phyloP scores from a whole-genome alignment of 495 filamentous ascomycete species.

The Chaetomium cochliodes region DNA sequence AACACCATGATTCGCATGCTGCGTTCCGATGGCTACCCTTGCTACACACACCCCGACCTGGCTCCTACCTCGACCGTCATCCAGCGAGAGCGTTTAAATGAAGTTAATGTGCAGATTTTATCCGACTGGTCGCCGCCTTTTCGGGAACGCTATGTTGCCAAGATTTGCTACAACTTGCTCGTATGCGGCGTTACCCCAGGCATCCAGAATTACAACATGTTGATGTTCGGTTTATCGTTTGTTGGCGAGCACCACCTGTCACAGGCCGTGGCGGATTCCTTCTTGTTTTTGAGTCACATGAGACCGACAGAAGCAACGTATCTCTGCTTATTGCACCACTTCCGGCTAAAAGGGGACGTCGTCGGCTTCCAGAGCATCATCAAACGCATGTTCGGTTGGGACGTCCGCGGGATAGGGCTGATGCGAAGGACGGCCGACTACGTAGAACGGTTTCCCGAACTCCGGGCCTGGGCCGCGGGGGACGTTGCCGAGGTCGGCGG shows the following conservation, averaged over 20 bases:
- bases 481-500: conserved; percentile 19
- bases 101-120: conserved; percentile 39
- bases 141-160: conserved; percentile 44
- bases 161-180: conserved; percentile 68
- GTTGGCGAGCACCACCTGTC: conserved; percentile 52
- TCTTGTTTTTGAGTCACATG: conserved; percentile 47
- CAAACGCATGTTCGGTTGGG: conserved; percentile 38
- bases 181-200: conserved; percentile 55
- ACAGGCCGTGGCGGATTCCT: conserved; percentile 53
- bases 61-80: conserved; percentile 20
- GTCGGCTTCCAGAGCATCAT: conserved; percentile 44
- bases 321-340: conserved; percentile 56
- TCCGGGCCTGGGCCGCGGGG: conserved; percentile 25
- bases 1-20: conserved; percentile 32
- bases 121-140: conserved; percentile 25
- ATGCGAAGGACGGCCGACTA: conserved; percentile 20
- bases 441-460: background rate
- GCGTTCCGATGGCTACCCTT: conserved; percentile 38
- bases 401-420: conserved; percentile 30
- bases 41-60: conserved; percentile 32
- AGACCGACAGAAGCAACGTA: conserved; percentile 55
- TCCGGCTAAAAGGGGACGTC: conserved; percentile 41
- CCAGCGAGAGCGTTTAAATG: conserved; percentile 34
- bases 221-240: conserved; percentile 58
- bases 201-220: conserved; percentile 63